phyloP scores from a whole-genome alignment of 768 basidiomycete species.

The Rhodocollybia butyracea region DNA sequence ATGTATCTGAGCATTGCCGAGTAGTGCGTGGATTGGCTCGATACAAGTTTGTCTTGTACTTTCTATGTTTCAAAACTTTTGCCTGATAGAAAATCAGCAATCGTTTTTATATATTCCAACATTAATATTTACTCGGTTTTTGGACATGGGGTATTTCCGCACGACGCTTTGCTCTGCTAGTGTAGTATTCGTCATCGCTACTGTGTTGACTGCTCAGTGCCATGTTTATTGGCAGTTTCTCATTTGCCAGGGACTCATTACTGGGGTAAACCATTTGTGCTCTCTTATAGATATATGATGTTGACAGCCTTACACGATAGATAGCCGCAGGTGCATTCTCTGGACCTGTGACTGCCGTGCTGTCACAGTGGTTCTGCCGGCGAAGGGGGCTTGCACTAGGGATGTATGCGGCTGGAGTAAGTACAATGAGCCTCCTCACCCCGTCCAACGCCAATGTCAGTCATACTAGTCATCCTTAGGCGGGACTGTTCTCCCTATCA shows the following conservation, averaged over 20 bases:
- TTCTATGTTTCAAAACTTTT: background rate
- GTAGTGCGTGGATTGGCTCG: slow-evolving; percentile 1
- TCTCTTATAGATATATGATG: too few relatives aligned
- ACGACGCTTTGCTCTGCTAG: background rate
- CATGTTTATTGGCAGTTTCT: background rate
- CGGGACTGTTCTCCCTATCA: background rate
- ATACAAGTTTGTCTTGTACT: background rate
- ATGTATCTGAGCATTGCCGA: background rate
- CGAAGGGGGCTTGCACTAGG: background rate
- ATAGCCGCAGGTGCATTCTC: background rate
- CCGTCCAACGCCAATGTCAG: too few relatives aligned
- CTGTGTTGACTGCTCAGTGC: background rate
- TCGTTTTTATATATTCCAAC: background rate
- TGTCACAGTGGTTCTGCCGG: background rate
- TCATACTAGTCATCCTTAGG: background rate
- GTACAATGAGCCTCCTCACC: too few relatives aligned
- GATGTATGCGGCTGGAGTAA: background rate
- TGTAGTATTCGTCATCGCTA: background rate
- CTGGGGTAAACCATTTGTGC: background rate
- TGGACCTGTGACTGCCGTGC: background rate
- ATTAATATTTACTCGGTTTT: background rate
- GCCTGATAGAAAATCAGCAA: background rate
- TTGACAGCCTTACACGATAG: background rate
- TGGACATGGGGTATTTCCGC: background rate
- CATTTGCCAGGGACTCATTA: background rate